Evolutionary conservation across 2,329 filamentous ascomycete genomes (phyloP), one percentile per base, ranked within the genome.

Genomic region (Ascosphaera aggregata): DNA sequence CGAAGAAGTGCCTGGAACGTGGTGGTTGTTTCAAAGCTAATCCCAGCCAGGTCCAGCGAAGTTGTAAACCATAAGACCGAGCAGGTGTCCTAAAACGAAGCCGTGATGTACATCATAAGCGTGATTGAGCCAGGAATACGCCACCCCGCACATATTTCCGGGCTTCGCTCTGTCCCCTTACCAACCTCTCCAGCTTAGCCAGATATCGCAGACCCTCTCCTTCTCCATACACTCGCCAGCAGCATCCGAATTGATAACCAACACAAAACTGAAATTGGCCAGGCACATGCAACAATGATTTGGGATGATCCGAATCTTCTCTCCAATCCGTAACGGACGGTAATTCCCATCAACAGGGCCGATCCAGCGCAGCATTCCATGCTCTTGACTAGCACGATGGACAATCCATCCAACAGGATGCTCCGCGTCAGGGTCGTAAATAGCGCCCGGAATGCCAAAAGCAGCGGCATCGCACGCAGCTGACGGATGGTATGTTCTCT

Each of bases 231-330:
- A 5, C 5, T 11, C 11, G 5, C 22, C 22, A 27, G 22, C 7
- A 5, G 19, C 34, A 17, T 43, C 43, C 30, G 68, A 70, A 54
- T 85, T 78, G 2, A 84, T 70, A 20, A 85, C 60, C 11, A 81
- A 57, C 55, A 80, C 84, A 64, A 71, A 79, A 3, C 67, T 70
- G 56, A 74, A 79, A n/a, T 69, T 68, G 0, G 71, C 73, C 0
- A 75, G 72, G 1, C 77, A 69, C 48, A 85, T 76, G 51, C 80
- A 85, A 31, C 77, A 73, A 55, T 85, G 80, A 47, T 85, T 85
- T 1, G 79, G 78, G 75, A 76, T 84, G 16, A 86, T 59, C 40
- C 71, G 62, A 22, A 85, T 54, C 50, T 72, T 73, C 50, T 80
- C 67, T 1, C 79, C 78, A 22, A 79, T 60, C 3, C 55, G 46